Evolutionary conservation across 2,329 filamentous ascomycete genomes (phyloP).

Genomic region (Rutstroemia sydowiana): DNA sequence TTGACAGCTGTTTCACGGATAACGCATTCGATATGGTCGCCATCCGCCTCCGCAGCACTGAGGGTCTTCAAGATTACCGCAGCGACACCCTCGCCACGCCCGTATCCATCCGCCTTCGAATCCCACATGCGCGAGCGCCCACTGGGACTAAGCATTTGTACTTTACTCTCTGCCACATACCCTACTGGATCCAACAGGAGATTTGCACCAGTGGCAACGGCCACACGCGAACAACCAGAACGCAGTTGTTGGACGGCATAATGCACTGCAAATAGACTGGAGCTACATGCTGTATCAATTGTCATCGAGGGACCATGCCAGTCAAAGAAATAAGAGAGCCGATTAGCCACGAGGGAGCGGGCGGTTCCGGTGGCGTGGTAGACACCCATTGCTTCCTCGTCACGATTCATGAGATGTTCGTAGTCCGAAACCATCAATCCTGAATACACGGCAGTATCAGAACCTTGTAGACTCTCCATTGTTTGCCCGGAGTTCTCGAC

Average conservation of each 20-base stretch:
- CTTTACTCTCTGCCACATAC: slow-evolving; percentile 32
- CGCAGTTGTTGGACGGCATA: slow-evolving; percentile 43
- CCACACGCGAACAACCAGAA: slow-evolving; percentile 36
- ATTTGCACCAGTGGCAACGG: slow-evolving; percentile 18
- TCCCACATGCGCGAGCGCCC: slow-evolving; percentile 35
- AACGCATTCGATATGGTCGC: slow-evolving; percentile 49
- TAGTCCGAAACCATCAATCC: slow-evolving; percentile 34
- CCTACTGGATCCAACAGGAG: slow-evolving; percentile 25
- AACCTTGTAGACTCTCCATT: neutral
- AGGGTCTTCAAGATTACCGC: slow-evolving; percentile 52
- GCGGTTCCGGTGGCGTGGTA: slow-evolving; percentile 23
- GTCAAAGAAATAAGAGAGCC: slow-evolving; percentile 47
- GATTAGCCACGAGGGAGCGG: slow-evolving; percentile 41
- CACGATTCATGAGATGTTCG: neutral
- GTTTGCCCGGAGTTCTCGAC: neutral
- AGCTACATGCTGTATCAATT: slow-evolving; percentile 51
- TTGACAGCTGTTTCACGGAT: slow-evolving; percentile 41
- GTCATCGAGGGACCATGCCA: slow-evolving; percentile 43
- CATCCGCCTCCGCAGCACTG: slow-evolving; percentile 47
- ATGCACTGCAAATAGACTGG: slow-evolving; percentile 46
- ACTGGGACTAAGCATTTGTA: slow-evolving; percentile 30
- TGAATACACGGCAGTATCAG: slow-evolving; percentile 34
- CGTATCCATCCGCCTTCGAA: slow-evolving; percentile 15
- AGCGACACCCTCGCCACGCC: slow-evolving; percentile 44
- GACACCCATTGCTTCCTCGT: neutral